These are phyloP conservation scores for Arachnopeziza araneosa DNA, from an alignment of 2,329 filamentous ascomycete genomes.

Conservation along the genomic window DNA sequence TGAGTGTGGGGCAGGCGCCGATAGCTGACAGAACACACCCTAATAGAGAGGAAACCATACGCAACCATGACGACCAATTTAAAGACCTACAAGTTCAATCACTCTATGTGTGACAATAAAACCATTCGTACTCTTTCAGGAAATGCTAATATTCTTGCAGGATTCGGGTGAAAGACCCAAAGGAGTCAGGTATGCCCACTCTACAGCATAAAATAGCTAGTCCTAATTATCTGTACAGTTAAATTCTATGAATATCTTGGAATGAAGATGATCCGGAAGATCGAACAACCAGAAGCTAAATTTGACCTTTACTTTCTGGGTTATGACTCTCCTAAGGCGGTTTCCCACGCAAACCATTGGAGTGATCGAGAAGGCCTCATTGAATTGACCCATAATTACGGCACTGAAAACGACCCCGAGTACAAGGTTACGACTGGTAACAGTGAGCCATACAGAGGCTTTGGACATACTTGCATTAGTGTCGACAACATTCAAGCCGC, in stretches of 20 bases:
- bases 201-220: too few relatives aligned
- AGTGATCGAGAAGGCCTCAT: conserved; percentile 87
- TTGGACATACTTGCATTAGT: conserved; percentile 69
- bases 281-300: conserved; percentile 78
- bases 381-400: conserved; percentile 80
- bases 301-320: conserved; percentile 96
- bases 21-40: conserved; percentile 16
- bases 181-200: conserved; percentile 55
- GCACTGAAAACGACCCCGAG: conserved; percentile 76
- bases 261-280: conserved; percentile 75
- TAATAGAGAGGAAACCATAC: conserved; percentile 25
- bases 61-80: conserved; percentile 57
- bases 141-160: conserved; percentile 39
- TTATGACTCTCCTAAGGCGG: conserved; percentile 71
- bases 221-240: conserved; percentile 41
- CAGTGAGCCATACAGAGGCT: conserved; percentile 73
- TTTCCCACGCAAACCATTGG: conserved; percentile 63
- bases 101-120: conserved; percentile 63
- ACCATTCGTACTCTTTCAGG: neutral
- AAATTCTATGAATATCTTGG: conserved; percentile 94
- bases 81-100: conserved; percentile 77
- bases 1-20: conserved; percentile 2
- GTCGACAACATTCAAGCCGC: conserved; percentile 84
- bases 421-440: conserved; percentile 88
- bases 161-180: conserved; percentile 92